Conservation (phyloP, 257 asterid genomes). For the Primulina eburnea region DNA sequence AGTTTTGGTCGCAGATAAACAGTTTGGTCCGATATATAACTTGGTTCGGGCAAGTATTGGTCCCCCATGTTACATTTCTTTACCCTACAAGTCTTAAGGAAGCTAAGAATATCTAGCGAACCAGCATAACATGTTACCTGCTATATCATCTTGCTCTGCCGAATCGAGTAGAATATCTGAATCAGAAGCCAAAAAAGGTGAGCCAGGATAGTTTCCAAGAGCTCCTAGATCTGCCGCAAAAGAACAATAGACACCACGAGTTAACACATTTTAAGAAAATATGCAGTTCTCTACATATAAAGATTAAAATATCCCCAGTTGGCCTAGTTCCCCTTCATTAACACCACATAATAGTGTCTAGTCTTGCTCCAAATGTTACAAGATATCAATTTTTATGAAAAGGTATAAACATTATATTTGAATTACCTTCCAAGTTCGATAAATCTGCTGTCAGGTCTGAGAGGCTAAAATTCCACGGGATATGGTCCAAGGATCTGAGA, state of each 20-base stretch:
- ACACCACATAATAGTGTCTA: not conserved
- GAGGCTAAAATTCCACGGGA: constrained; percentile 73
- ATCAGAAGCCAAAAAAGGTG: constrained; percentile 72
- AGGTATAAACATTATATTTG: not conserved
- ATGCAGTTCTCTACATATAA: not conserved
- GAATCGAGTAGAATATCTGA: constrained; percentile 74
- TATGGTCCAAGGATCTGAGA: constrained; percentile 56
- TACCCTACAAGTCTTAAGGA: not conserved
- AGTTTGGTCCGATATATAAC: not conserved
- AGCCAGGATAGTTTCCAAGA: constrained; percentile 64
- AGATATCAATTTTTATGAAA: not conserved
- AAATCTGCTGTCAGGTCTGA: constrained; percentile 72
- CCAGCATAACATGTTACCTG: constrained; percentile 38
- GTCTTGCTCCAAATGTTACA: not conserved
- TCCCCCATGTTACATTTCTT: not conserved
- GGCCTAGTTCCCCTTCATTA: not conserved
- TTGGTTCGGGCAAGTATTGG: not conserved
- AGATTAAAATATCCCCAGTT: not conserved
- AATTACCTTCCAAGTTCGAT: constrained; percentile 67
- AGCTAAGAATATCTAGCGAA: not conserved
- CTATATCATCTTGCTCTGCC: constrained; percentile 60
- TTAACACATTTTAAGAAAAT: not conserved
- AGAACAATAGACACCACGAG: not conserved
- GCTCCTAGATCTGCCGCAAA: constrained; percentile 65
- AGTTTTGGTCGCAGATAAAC: not conserved